Conservation (phyloP, 208 protist genomes). For the Leishmania gerbilli region DNA sequence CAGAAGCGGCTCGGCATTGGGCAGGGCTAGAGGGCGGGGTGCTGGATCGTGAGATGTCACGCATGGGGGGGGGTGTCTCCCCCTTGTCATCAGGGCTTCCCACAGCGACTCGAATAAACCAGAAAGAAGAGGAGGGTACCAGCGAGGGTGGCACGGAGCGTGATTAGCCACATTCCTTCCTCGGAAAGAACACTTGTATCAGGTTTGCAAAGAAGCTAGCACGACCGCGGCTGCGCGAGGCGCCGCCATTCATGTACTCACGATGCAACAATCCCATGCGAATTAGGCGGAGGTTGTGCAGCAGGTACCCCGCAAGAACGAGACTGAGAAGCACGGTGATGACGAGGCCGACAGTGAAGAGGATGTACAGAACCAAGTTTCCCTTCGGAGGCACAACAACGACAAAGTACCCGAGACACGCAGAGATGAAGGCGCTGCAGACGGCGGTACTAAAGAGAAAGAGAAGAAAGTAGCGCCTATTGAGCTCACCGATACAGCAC, state of each 20-base stretch:
- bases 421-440: slow-evolving; percentile 14
- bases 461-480: slow-evolving; percentile 37
- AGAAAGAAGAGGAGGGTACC: not conserved
- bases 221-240: slow-evolving; percentile 21
- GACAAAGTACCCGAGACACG: slow-evolving; percentile 28
- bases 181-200: slow-evolving; percentile 14
- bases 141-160: not conserved
- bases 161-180: slow-evolving; percentile 16
- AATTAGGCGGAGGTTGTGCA: slow-evolving; percentile 33
- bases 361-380: slow-evolving; percentile 20
- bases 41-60: not conserved
- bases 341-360: slow-evolving; percentile 21
- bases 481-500: slow-evolving; percentile 37
- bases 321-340: slow-evolving; percentile 13
- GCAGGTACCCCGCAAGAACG: slow-evolving; percentile 22
- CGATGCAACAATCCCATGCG: slow-evolving; percentile 35
- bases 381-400: slow-evolving; percentile 12
- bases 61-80: not conserved
- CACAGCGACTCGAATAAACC: not conserved
- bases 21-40: not conserved
- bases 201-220: slow-evolving; percentile 25
- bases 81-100: not conserved
- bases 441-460: slow-evolving; percentile 15
- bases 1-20: not conserved
- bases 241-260: slow-evolving; percentile 32